Conservation (phyloP, 148 eudicot genomes). For the Vaccinium vitisidaea region DNA sequence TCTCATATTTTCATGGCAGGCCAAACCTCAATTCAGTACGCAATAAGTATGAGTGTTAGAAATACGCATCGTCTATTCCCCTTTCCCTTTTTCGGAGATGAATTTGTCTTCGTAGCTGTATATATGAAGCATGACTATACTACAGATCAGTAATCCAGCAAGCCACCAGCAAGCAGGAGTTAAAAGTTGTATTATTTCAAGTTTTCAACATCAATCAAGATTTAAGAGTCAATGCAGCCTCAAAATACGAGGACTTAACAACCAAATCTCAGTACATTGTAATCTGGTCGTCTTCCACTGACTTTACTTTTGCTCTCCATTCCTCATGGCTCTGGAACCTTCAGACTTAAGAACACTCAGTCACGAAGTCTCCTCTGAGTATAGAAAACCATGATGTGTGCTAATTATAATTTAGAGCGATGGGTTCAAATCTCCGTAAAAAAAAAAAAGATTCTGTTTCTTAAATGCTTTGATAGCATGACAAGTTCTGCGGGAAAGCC, state of each 20-base stretch:
- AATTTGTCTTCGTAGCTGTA: neutral
- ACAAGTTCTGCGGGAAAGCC: neutral
- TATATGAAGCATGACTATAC: neutral
- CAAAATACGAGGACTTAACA: neutral
- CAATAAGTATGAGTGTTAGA: neutral
- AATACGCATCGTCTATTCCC: neutral
- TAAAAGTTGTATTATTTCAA: too few relatives aligned
- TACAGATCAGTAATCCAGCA: neutral
- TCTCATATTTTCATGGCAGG: neutral
- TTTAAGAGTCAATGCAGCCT: too few relatives aligned
- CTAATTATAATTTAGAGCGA: neutral
- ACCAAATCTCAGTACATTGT: neutral
- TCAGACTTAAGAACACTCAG: neutral
- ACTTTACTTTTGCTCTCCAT: neutral
- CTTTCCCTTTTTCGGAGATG: neutral
- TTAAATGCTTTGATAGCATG: neutral
- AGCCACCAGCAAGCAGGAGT: too few relatives aligned
- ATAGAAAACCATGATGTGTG: neutral
- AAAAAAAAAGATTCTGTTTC: neutral
- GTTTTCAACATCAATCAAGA: too few relatives aligned
- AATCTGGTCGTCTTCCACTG: neutral
- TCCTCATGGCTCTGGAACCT: neutral
- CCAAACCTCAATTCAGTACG: neutral
- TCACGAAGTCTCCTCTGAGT: neutral
- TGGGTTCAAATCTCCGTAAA: neutral